phyloP scores from a whole-genome alignment of 108 stramenopile genomes.

The Conticribra guillardii region DNA sequence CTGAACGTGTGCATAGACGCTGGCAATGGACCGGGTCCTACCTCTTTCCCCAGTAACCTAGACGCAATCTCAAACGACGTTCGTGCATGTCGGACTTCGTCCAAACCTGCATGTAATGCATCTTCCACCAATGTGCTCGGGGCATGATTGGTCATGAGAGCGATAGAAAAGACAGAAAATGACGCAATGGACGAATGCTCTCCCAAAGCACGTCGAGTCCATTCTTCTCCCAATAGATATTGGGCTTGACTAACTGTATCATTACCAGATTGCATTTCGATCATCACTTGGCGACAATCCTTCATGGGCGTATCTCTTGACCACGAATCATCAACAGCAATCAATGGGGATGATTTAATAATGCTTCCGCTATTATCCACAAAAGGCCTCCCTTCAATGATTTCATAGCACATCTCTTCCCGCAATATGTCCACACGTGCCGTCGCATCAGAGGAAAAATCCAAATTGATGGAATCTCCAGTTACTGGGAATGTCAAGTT shows the following conservation, averaged over 20 bases:
- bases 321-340: conserved; percentile 20
- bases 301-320: conserved; percentile 3
- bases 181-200: conserved; percentile 70
- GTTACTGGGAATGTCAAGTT: conserved; percentile 32
- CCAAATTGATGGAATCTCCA: not conserved
- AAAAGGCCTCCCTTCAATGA: conserved; percentile 53
- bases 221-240: conserved; percentile 47
- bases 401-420: conserved; percentile 8
- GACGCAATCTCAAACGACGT: conserved; percentile 62
- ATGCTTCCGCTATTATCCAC: conserved; percentile 42
- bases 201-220: conserved; percentile 56
- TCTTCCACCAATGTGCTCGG: conserved; percentile 59
- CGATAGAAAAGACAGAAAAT: conserved; percentile 66
- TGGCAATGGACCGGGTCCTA: conserved; percentile 1
- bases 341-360: conserved; percentile 33
- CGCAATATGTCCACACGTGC: not conserved
- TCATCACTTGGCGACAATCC: not conserved
- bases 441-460: conserved; percentile 12
- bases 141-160: conserved; percentile 68
- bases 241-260: conserved; percentile 13
- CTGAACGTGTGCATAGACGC: conserved; percentile 44
- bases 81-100: conserved; percentile 65
- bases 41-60: conserved; percentile 40
- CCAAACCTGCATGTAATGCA: conserved; percentile 57
- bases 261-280: not conserved